Percentiles rank a stretch among this genome's conserved stretches.
phyloP scores from a whole-genome alignment of 2,329 filamentous ascomycete species.

The Alternaria infectoria region DNA sequence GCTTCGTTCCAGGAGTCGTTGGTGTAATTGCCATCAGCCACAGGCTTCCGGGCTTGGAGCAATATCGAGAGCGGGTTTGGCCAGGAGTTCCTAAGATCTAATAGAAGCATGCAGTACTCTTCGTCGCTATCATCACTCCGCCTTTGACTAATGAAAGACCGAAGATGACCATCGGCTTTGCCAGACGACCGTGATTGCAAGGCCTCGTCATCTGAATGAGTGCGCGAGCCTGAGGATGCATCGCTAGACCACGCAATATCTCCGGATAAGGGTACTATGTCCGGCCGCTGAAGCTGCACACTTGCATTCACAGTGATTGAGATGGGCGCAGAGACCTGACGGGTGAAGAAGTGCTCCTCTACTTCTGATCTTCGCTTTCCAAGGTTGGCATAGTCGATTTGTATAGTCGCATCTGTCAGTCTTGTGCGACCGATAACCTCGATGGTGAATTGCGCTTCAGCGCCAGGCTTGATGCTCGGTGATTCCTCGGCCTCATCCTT shows the following conservation, averaged over 20 bases:
- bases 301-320: conserved; percentile 92
- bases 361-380: conserved; percentile 72
- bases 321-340: conserved; percentile 80
- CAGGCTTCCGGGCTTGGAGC: conserved; percentile 56
- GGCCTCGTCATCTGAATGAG: not conserved
- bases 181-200: conserved; percentile 1
- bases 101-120: conserved; percentile 77
- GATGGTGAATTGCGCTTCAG: conserved; percentile 75
- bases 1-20: conserved; percentile 16
- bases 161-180: conserved; percentile 51
- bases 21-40: conserved; percentile 1
- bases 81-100: conserved; percentile 91
- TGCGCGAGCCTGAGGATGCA: not conserved
- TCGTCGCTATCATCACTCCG: conserved; percentile 53
- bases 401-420: conserved; percentile 77
- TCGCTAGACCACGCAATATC: conserved; percentile 68
- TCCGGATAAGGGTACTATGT: conserved; percentile 75
- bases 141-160: conserved; percentile 53
- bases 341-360: conserved; percentile 78
- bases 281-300: conserved; percentile 79
- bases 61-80: conserved; percentile 76
- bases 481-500: conserved; percentile 55
- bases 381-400: conserved; percentile 87
- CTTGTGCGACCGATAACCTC: conserved; percentile 88
- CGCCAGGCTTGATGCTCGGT: conserved; percentile 69